Evolutionary conservation across 208 protist genomes (phyloP), one percentile per base, ranked within the genome.

Genomic region (Trypanosomatidae sp.): DNA sequence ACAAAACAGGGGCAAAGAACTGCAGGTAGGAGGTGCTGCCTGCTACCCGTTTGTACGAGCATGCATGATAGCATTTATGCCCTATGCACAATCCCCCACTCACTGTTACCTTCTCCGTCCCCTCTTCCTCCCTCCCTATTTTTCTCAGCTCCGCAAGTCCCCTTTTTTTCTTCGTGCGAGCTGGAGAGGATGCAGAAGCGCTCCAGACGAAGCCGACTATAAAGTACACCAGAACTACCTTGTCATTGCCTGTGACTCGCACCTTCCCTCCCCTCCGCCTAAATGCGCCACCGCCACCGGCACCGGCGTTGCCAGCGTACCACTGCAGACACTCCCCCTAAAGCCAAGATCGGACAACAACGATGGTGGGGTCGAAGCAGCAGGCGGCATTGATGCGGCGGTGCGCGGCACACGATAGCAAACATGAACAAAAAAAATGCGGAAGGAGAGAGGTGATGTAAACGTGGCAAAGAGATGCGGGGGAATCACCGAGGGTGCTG

Each of bases 191-290:
- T 53, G 73, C 67, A 72, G 73, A 67, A 77, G 73, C 73, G 73
- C 73, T 28, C 47, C 73, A 77, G 62, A 72, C 59, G 33, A 53
- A 9, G 66, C 25, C 46, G 73, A 44, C 33, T 33, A 19, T 58
- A 36, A n/a, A 6, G n/a, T 44, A 67, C 19, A 44, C 74, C 77
- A 64, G 69, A 82, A 82, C 56, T 82, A 67, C 60, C 77, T 69
- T 82, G 72, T 82, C 77, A 77, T 67, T 72, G 73, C 25, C 66
- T 12, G 15, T 53, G 44, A 52, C 64, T 68, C 25, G 9, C 17
- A 25, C 41, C 41, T 36, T 19, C 28, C 64, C 15, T 10, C 28
- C 13, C 28, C 7, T 30, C 53, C 41, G n/a, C 46, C 3, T 28
- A 4, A 28, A 3, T 59, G 15, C 41, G 41, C 30, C 12, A 17